Evolutionary conservation across 1,284 basidiomycete genomes (phyloP).

Genomic region (Coniferiporia sulphurascens): DNA sequence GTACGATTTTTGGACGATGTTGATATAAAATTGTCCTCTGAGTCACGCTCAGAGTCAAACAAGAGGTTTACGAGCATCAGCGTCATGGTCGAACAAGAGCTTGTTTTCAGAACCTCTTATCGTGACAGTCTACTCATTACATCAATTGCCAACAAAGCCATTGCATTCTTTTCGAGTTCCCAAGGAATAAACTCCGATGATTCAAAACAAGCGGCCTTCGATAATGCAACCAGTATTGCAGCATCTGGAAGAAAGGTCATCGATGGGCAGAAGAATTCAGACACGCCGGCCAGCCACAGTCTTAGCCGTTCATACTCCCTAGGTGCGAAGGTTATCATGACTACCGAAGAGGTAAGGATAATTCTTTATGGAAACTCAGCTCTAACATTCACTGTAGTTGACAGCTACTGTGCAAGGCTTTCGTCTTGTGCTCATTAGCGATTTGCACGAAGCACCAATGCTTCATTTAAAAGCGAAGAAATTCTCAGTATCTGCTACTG

Average conservation of each 20-base stretch:
- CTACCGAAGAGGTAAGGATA: slow-evolving; percentile 15
- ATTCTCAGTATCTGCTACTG: slow-evolving; percentile 80
- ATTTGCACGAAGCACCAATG: slow-evolving; percentile 93
- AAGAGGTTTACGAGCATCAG: slow-evolving; percentile 86
- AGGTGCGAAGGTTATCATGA: slow-evolving; percentile 17
- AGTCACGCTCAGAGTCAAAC: slow-evolving; percentile 69
- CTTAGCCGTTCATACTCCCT: background rate
- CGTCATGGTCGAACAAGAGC: slow-evolving; percentile 68
- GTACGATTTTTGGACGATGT: slow-evolving; percentile 94
- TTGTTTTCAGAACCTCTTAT: slow-evolving; percentile 90
- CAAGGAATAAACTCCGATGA: slow-evolving; percentile 17
- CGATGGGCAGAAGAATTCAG: slow-evolving; percentile 38
- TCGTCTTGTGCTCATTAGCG: slow-evolving; percentile 91
- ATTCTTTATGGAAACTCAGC: slow-evolving; percentile 4
- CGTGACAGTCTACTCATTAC: slow-evolving; percentile 90
- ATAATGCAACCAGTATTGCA: slow-evolving; percentile 11
- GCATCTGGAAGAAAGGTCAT: slow-evolving; percentile 1
- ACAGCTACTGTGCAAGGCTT: slow-evolving; percentile 86
- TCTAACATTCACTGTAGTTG: slow-evolving; percentile 44
- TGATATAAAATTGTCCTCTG: slow-evolving; percentile 84
- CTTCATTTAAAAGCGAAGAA: slow-evolving; percentile 85
- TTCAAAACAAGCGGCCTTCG: slow-evolving; percentile 12
- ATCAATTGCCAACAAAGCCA: slow-evolving; percentile 85
- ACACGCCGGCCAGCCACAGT: slow-evolving; percentile 59
- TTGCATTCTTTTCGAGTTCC: slow-evolving; percentile 53